A percentile compares a stretch with the other conserved stretches of the same genome.
Conservation (phyloP, 768 basidiomycete genomes). For the Pleurotus pulmonarius region DNA sequence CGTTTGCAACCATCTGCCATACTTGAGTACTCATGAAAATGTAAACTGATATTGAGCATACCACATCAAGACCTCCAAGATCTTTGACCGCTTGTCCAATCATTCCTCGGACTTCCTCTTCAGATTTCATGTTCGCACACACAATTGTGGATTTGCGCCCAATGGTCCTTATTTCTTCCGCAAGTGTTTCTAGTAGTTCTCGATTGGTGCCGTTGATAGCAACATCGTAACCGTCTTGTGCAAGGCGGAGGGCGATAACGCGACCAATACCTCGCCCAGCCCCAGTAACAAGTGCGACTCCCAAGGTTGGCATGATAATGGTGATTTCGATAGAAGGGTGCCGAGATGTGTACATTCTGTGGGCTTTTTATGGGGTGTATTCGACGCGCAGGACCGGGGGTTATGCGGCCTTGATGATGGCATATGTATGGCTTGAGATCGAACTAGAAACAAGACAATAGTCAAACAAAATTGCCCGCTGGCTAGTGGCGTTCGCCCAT, state of each 20-base stretch:
- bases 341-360: no score
- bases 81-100: no score
- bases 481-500: no score
- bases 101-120: conserved; percentile 15
- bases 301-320: not conserved
- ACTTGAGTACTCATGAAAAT: not conserved
- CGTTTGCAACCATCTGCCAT: conserved; percentile 29
- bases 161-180: conserved; percentile 19
- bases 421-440: no score
- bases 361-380: no score
- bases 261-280: conserved; percentile 31
- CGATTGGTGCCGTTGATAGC: conserved; percentile 22
- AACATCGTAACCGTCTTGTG: conserved; percentile 29
- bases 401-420: no score
- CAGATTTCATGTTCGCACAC: conserved; percentile 20
- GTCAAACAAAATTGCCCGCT: no score
- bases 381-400: no score
- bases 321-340: no score
- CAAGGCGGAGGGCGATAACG: conserved; percentile 28
- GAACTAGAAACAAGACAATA: no score
- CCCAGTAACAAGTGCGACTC: conserved; percentile 25
- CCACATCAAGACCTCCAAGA: no score
- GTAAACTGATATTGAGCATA: conserved; percentile 2
- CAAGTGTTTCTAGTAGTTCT: conserved; percentile 18
- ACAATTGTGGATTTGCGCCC: conserved; percentile 17